Conservation (phyloP, 78 protist genomes). For the Cyanophora paradoxa region DNA sequence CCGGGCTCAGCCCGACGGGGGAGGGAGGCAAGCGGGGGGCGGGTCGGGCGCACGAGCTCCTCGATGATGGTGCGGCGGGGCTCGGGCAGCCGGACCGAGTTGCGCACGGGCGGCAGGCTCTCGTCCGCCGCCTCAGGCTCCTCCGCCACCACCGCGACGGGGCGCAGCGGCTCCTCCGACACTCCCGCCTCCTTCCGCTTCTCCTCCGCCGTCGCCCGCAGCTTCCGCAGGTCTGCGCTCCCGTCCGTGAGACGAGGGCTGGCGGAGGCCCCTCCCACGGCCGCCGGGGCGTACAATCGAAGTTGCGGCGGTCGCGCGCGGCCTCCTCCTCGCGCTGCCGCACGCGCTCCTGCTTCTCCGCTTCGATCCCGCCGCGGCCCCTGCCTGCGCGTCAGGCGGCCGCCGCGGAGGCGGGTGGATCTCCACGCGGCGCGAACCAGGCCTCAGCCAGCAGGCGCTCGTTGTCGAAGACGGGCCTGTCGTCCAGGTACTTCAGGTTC, state of each 20-base stretch:
- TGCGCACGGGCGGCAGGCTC: no score
- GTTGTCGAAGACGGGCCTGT: constrained; percentile 57
- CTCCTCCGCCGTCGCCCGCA: background rate
- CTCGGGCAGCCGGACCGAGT: background rate
- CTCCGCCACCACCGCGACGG: background rate
- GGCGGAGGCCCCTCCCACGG: background rate
- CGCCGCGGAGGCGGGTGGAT: no score
- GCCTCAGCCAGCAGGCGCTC: constrained; percentile 45
- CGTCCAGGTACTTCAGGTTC: constrained; percentile 63
- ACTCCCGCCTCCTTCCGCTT: background rate
- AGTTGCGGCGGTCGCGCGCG: background rate
- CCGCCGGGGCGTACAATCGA: background rate
- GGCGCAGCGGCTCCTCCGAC: background rate
- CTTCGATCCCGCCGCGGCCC: background rate
- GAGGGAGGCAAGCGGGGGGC: background rate
- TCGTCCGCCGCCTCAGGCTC: background rate
- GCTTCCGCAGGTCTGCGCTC: background rate
- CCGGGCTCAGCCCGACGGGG: background rate
- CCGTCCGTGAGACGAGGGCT: background rate
- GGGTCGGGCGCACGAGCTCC: background rate
- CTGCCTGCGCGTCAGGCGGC: background rate
- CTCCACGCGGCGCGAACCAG: no score
- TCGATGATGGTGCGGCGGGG: background rate
- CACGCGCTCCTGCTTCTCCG: constrained; percentile 29
- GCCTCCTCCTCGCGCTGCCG: constrained; percentile 19